Conservation (phyloP, 225 moss, liverwort and hornwort genomes). For the Climacium dendroides region DNA sequence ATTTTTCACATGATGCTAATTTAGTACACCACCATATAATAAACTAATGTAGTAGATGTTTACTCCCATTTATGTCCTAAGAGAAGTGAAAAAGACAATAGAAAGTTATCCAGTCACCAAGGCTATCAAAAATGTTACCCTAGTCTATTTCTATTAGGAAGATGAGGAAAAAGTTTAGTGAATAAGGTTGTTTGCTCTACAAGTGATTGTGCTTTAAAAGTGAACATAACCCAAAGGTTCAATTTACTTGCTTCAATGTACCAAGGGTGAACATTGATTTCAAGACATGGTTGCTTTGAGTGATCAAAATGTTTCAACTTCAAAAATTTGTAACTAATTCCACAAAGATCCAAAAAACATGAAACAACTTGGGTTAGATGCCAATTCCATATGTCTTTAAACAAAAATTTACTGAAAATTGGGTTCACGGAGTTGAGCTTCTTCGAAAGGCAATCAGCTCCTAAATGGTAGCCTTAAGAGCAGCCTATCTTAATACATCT, state of each 20-base stretch:
- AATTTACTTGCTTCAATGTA: not conserved
- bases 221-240: accelerated
- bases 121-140: not conserved
- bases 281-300: not conserved
- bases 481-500: not conserved
- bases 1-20: not conserved
- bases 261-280: not conserved
- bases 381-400: not conserved
- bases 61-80: not conserved
- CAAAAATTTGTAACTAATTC: not conserved
- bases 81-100: not conserved
- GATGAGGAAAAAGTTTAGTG: not conserved
- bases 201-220: too few species aligned
- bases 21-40: too few species aligned
- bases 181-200: not conserved
- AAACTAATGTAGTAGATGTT: not conserved
- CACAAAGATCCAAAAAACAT: not conserved
- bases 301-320: accelerated
- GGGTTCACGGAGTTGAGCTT: not conserved
- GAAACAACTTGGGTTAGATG: not conserved
- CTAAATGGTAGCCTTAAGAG: not conserved
- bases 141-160: not conserved
- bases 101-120: not conserved
- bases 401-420: not conserved
- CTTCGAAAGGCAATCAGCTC: not conserved